Conservation (phyloP, 495 filamentous ascomycete genomes). For the Penicillium ochrochloron region DNA sequence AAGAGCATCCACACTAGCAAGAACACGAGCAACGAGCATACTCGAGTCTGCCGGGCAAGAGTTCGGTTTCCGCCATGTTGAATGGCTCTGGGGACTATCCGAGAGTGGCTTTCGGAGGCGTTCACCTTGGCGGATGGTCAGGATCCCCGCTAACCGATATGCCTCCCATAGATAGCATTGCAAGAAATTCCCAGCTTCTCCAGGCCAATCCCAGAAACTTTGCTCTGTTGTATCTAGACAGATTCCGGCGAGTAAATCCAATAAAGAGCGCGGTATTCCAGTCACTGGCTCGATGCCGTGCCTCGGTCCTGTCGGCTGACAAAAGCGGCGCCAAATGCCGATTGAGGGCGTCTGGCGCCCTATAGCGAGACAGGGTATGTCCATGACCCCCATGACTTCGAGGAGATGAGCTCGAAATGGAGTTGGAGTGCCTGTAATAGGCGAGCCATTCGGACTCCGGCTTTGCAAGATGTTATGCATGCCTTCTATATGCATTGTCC, state of each 20-base stretch:
- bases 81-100: background rate
- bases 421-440: slow-evolving; percentile 7
- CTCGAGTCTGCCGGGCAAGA: slow-evolving; percentile 25
- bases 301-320: slow-evolving; percentile 23
- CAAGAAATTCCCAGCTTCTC: slow-evolving; percentile 33
- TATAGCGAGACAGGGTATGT: slow-evolving; percentile 36
- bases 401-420: slow-evolving; percentile 37
- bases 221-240: slow-evolving; percentile 33
- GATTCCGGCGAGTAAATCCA: slow-evolving; percentile 41
- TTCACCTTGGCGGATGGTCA: slow-evolving; percentile 25
- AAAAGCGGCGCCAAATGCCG: slow-evolving; percentile 40
- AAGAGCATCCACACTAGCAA: slow-evolving; percentile 41
- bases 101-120: slow-evolving; percentile 5
- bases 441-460: slow-evolving; percentile 18
- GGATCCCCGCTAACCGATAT: slow-evolving; percentile 39
- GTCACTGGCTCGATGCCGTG: slow-evolving; percentile 37
- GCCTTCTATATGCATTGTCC: slow-evolving; percentile 47
- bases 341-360: slow-evolving; percentile 36
- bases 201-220: slow-evolving; percentile 44
- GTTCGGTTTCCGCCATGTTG: slow-evolving; percentile 16
- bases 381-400: slow-evolving; percentile 48
- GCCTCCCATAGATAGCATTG: slow-evolving; percentile 46
- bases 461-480: slow-evolving; percentile 42
- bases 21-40: slow-evolving; percentile 33
- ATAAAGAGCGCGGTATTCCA: slow-evolving; percentile 37